These are phyloP conservation scores for Saxophila tyrrhenica DNA, from an alignment of 495 filamentous ascomycete genomes.

Conservation along the genomic window DNA sequence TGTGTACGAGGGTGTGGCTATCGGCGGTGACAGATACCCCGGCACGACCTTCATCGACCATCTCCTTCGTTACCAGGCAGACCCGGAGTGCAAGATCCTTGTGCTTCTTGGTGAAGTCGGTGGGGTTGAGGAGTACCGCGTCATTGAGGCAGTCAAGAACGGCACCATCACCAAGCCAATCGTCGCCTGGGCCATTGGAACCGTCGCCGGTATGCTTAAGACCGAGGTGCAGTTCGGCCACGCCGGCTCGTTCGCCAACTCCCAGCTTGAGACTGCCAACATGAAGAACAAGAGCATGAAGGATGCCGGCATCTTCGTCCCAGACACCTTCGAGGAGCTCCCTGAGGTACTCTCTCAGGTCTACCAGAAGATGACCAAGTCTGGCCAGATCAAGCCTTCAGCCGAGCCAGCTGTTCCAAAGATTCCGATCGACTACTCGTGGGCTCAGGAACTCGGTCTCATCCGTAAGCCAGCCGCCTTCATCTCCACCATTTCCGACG, in stretches of 20 bases:
- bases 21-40: constrained; percentile 96
- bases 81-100: constrained; percentile 95
- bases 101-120: constrained; percentile 94
- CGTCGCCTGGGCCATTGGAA: constrained; percentile 98
- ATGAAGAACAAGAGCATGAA: constrained; percentile 94
- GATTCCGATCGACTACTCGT: constrained; percentile 99
- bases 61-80: constrained; percentile 84
- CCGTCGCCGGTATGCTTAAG: constrained; percentile 99
- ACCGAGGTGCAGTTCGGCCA: constrained; percentile 99
- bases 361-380: constrained; percentile 73
- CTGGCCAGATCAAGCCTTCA: constrained; percentile 72
- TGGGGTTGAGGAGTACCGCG: constrained; percentile 98
- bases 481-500: constrained; percentile 98
- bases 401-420: constrained; percentile 89
- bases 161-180: constrained; percentile 94
- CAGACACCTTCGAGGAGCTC: constrained; percentile 94
- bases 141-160: constrained; percentile 93
- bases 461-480: constrained; percentile 99
- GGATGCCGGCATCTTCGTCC: constrained; percentile 88
- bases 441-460: constrained; percentile 97
- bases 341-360: constrained; percentile 61
- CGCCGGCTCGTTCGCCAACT: constrained; percentile 97
- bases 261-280: constrained; percentile 91
- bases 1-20: constrained; percentile 97
- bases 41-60: constrained; percentile 99